A percentile compares a stretch with the other conserved stretches of the same genome.
Evolutionary conservation across 495 filamentous ascomycete species (phyloP).

Genomic region (Echria macrotheca): DNA sequence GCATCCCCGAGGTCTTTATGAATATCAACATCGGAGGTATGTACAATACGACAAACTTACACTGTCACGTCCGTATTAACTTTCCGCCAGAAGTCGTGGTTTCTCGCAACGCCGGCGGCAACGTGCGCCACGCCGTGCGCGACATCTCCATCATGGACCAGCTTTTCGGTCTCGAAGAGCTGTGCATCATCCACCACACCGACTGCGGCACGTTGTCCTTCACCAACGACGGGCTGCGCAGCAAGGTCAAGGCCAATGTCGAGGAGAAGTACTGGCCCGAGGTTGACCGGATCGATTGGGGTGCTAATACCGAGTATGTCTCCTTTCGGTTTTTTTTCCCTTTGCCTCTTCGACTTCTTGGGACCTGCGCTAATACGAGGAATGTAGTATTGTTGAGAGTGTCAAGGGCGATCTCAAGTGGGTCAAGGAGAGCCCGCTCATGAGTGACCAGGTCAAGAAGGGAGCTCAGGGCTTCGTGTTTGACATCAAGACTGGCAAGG

Average conservation of each 20-base stretch:
- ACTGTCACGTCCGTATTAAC: neutral
- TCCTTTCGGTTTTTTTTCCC: neutral
- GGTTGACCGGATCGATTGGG: neutral
- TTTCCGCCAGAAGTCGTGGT: slow-evolving; percentile 16
- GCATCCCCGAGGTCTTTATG: slow-evolving; percentile 22
- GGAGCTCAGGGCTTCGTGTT: slow-evolving; percentile 20
- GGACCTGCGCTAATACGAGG: neutral
- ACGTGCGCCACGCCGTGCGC: slow-evolving; percentile 17
- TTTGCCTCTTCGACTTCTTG: neutral
- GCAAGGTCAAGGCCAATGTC: slow-evolving; percentile 1
- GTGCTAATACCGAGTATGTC: neutral
- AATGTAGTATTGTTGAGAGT: slow-evolving; percentile 3
- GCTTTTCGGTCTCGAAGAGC: slow-evolving; percentile 15
- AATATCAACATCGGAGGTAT: slow-evolving; percentile 14
- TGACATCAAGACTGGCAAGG: slow-evolving; percentile 31
- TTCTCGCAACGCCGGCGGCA: slow-evolving; percentile 22
- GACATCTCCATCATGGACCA: slow-evolving; percentile 21
- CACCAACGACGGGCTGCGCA: slow-evolving; percentile 8
- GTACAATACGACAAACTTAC: neutral
- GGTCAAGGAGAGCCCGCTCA: slow-evolving; percentile 1
- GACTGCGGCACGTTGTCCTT: slow-evolving; percentile 20
- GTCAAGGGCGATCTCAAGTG: slow-evolving; percentile 3
- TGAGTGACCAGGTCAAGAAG: slow-evolving; percentile 4
- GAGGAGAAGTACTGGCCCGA: neutral
- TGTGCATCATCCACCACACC: slow-evolving; percentile 24